Evolutionary conservation across 495 filamentous ascomycete species (phyloP).

Genomic region (Lepraria neglecta): DNA sequence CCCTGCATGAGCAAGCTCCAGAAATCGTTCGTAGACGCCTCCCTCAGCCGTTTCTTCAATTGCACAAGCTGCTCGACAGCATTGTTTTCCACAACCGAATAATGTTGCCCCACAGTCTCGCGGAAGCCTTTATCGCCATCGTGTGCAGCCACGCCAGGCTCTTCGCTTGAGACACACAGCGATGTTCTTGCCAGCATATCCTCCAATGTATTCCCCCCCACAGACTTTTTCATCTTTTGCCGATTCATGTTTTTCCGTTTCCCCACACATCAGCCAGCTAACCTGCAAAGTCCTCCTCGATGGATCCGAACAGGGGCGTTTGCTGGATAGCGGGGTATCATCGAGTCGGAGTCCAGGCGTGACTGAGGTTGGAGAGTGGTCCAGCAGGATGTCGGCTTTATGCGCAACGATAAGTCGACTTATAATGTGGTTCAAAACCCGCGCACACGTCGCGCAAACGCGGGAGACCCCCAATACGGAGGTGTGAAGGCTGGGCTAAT

Average conservation of each 20-base stretch:
- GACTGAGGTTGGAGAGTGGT: not conserved
- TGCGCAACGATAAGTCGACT: not conserved
- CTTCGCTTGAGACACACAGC: slow-evolving; percentile 41
- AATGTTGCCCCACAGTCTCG: slow-evolving; percentile 42
- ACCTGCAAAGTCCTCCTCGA: not conserved
- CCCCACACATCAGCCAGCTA: not conserved
- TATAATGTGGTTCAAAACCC: not conserved
- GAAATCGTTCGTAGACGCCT: slow-evolving; percentile 54
- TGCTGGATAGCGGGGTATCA: not conserved
- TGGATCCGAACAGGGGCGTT: not conserved
- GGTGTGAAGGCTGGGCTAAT: not conserved
- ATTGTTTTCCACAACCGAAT: slow-evolving; percentile 49
- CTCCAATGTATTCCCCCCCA: slow-evolving; percentile 18
- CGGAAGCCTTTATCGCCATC: slow-evolving; percentile 47
- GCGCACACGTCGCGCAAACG: not conserved
- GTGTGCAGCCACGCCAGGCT: slow-evolving; percentile 37
- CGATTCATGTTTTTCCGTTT: slow-evolving; percentile 9
- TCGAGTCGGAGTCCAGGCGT: slow-evolving; percentile 5
- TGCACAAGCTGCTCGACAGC: slow-evolving; percentile 56
- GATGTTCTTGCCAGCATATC: slow-evolving; percentile 32
- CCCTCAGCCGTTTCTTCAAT: slow-evolving; percentile 54
- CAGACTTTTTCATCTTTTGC: slow-evolving; percentile 18
- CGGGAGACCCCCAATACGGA: not conserved
- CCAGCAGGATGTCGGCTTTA: not conserved
- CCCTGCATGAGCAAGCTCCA: slow-evolving; percentile 64